phyloP scores from a whole-genome alignment of 371 early-diverging fungal species.

The Basidiobolus meristosporus region DNA sequence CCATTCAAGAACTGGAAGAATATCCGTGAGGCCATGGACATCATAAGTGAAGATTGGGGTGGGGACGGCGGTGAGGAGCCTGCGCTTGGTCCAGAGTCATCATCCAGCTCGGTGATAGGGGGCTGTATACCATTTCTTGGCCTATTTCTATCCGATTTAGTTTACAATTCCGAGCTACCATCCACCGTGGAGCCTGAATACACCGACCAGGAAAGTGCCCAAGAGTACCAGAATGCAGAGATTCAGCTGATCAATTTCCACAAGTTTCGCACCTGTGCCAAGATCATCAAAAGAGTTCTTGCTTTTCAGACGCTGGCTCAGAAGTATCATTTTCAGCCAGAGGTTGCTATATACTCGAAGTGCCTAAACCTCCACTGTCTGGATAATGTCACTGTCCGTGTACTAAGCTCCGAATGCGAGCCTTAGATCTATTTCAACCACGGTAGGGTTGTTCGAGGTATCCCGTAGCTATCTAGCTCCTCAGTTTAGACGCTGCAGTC shows the following conservation, averaged over 20 bases:
- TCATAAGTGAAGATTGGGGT: slow-evolving; percentile 32
- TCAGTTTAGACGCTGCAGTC: too few relatives aligned
- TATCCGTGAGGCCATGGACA: slow-evolving; percentile 36
- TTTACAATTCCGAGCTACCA: slow-evolving; percentile 41
- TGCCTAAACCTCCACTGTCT: not conserved
- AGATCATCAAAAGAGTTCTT: slow-evolving; percentile 33
- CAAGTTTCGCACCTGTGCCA: slow-evolving; percentile 37
- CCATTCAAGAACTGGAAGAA: slow-evolving; percentile 42
- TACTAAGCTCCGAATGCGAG: not conserved
- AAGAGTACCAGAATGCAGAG: not conserved
- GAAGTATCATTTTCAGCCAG: slow-evolving; percentile 28
- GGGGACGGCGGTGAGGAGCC: not conserved
- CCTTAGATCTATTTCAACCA: too few relatives aligned
- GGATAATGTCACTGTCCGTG: not conserved
- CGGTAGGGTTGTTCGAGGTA: too few relatives aligned
- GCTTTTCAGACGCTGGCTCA: slow-evolving; percentile 29
- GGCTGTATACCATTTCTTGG: slow-evolving; percentile 38
- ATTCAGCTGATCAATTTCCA: slow-evolving; percentile 31
- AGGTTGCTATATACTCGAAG: slow-evolving; percentile 9
- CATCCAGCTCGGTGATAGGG: slow-evolving; percentile 6
- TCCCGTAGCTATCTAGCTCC: too few relatives aligned
- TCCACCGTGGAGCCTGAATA: slow-evolving; percentile 20
- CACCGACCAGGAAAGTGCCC: not conserved
- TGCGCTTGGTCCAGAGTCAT: not conserved
- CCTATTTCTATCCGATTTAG: slow-evolving; percentile 38